Evolutionary conservation across 1,284 basidiomycete species (phyloP).

Genomic region (Trichosporon ovoides): DNA sequence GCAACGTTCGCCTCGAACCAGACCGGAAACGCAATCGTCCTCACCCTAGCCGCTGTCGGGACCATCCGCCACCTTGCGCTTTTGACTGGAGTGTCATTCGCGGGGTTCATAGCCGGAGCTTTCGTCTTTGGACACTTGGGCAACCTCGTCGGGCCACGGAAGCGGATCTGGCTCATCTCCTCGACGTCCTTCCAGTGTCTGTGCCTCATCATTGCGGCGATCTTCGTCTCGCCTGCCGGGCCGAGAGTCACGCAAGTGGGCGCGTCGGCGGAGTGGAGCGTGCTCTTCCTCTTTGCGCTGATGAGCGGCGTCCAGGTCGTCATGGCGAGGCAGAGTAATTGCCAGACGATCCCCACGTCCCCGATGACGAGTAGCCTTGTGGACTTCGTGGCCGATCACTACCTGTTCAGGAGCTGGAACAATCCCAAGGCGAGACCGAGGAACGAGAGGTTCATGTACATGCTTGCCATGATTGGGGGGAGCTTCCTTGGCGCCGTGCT

Average conservation of each 20-base stretch:
- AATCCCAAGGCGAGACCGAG: conserved; percentile 30
- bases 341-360: conserved; percentile 38
- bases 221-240: conserved; percentile 36
- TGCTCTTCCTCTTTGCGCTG: conserved; percentile 39
- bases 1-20: conserved; percentile 48
- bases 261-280: conserved; percentile 34
- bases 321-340: conserved; percentile 36
- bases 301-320: conserved; percentile 47
- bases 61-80: conserved; percentile 26
- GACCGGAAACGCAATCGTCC: conserved; percentile 47
- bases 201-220: conserved; percentile 28
- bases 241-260: conserved; percentile 23
- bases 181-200: conserved; percentile 29
- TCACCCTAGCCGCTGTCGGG: conserved; percentile 40
- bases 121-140: conserved; percentile 42
- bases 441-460: conserved; percentile 38
- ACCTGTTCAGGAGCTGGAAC: conserved; percentile 32
- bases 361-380: conserved; percentile 45
- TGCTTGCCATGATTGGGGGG: conserved; percentile 39
- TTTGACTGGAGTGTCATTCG: conserved; percentile 38
- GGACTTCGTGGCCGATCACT: conserved; percentile 43
- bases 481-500: conserved; percentile 40
- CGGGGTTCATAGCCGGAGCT: conserved; percentile 35
- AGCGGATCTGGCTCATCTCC: conserved; percentile 36
- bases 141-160: conserved; percentile 27